Evolutionary conservation across 2,329 filamentous ascomycete genomes (phyloP).

Genomic region (Rhytidhysteron rufulum): DNA sequence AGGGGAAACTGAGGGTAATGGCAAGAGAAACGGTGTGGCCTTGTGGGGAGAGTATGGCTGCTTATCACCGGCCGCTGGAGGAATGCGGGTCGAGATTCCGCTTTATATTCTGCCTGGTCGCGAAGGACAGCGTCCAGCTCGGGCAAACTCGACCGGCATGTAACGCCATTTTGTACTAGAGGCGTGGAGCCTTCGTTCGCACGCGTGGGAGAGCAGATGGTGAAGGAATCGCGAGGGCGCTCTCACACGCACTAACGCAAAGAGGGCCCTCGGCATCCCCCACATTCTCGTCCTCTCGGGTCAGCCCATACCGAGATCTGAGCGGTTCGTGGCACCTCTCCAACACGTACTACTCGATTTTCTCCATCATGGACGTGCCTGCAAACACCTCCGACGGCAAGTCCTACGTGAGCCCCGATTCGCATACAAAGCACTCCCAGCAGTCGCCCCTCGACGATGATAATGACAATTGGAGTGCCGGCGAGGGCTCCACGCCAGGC

Average conservation of each 20-base stretch:
- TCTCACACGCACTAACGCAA: background rate
- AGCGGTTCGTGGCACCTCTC: background rate
- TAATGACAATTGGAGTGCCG: constrained; percentile 30
- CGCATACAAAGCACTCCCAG: constrained; percentile 27
- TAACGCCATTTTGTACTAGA: background rate
- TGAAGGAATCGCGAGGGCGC: background rate
- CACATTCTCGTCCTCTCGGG: constrained; percentile 1
- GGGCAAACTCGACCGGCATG: background rate
- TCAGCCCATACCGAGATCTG: constrained; percentile 1
- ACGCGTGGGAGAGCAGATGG: background rate
- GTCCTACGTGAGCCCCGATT: constrained; percentile 27
- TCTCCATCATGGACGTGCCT: constrained; percentile 26
- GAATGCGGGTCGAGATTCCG: too few relatives aligned
- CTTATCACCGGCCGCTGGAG: too few relatives aligned
- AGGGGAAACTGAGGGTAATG: too few relatives aligned
- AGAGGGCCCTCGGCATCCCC: background rate
- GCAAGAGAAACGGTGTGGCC: background rate
- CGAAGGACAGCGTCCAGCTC: too few relatives aligned
- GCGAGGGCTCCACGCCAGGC: constrained; percentile 38
- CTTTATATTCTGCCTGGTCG: too few relatives aligned
- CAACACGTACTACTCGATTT: background rate
- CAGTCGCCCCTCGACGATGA: constrained; percentile 29
- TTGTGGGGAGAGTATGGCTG: too few relatives aligned
- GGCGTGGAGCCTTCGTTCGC: background rate
- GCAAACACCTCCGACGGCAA: constrained; percentile 18